These are phyloP conservation scores for Aspergillus fischeri DNA, from an alignment of 2,329 filamentous ascomycete species.

Conservation along the genomic window DNA sequence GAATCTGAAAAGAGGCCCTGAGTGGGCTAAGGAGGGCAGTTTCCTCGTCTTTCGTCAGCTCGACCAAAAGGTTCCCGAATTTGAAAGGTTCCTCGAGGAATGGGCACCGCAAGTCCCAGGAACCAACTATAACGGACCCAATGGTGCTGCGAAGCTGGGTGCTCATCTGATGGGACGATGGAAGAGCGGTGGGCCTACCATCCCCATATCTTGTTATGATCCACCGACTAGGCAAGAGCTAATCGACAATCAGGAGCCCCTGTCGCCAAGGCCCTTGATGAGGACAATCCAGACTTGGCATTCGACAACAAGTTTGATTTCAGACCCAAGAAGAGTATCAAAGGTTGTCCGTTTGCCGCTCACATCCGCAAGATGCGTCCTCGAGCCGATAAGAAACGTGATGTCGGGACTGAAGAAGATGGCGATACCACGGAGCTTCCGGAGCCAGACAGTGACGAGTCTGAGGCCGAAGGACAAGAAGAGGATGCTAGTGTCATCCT, in stretches of 20 bases:
- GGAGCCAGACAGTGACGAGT: background rate
- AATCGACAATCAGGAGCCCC: slow-evolving; percentile 27
- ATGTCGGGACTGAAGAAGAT: slow-evolving; percentile 4
- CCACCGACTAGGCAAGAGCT: background rate
- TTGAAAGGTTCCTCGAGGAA: slow-evolving; percentile 36
- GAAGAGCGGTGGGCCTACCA: slow-evolving; percentile 32
- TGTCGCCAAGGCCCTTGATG: slow-evolving; percentile 24
- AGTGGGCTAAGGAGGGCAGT: slow-evolving; percentile 43
- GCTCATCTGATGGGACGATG: slow-evolving; percentile 44
- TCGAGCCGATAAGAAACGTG: slow-evolving; percentile 29
- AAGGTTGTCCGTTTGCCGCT: slow-evolving; percentile 43
- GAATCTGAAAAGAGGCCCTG: slow-evolving; percentile 20
- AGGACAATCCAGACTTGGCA: slow-evolving; percentile 31
- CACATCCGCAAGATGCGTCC: slow-evolving; percentile 49
- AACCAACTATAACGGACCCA: slow-evolving; percentile 15
- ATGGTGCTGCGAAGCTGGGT: slow-evolving; percentile 30
- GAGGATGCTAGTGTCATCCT: slow-evolving; percentile 32
- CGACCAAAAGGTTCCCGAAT: slow-evolving; percentile 43
- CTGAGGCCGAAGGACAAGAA: background rate
- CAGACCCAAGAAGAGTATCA: slow-evolving; percentile 25
- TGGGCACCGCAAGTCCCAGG: slow-evolving; percentile 18
- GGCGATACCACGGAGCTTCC: slow-evolving; percentile 3
- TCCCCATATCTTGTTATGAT: background rate
- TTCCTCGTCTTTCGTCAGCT: slow-evolving; percentile 45
- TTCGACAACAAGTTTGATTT: slow-evolving; percentile 40